A percentile compares a stretch with the other conserved stretches of the same genome.
Evolutionary conservation across 495 filamentous ascomycete species (phyloP).

Genomic region (Stereocaulon alpinum): DNA sequence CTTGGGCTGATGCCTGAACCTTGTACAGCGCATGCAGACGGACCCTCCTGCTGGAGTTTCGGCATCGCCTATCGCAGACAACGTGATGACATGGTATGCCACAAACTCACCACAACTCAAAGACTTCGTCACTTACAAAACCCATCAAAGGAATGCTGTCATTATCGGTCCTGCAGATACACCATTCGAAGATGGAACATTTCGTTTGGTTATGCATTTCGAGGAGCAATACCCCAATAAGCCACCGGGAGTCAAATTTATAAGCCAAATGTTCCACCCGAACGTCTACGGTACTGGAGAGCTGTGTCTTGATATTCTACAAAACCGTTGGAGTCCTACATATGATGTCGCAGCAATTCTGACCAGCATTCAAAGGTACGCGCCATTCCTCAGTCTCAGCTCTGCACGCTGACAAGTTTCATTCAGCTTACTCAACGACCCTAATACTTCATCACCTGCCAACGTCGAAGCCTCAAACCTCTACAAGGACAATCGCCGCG

Average conservation of each 20-base stretch:
- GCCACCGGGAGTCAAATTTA: conserved; percentile 94
- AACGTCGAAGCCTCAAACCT: conserved; percentile 98
- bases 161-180: conserved; percentile 97
- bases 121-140: too few relatives aligned
- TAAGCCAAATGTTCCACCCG: conserved; percentile 97
- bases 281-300: conserved; percentile 97
- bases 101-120: neutral
- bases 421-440: conserved; percentile 86
- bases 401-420: conserved; percentile 7
- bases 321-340: conserved; percentile 97
- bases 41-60: conserved; percentile 96
- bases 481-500: conserved; percentile 94
- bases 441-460: conserved; percentile 92
- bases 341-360: conserved; percentile 97
- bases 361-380: conserved; percentile 93
- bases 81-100: conserved; percentile 96
- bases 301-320: conserved; percentile 91
- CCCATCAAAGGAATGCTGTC: conserved; percentile 78
- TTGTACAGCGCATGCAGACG: conserved; percentile 87
- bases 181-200: conserved; percentile 97
- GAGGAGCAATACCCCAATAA: conserved; percentile 99
- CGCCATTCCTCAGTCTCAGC: neutral
- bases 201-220: conserved; percentile 96
- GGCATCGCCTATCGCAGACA: conserved; percentile 91
- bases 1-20: conserved; percentile 10